A percentile compares a stretch with the other conserved stretches of the same genome.
Conservation (phyloP, 371 early-diverging fungal species). For the Actinomortierella wolfii region DNA sequence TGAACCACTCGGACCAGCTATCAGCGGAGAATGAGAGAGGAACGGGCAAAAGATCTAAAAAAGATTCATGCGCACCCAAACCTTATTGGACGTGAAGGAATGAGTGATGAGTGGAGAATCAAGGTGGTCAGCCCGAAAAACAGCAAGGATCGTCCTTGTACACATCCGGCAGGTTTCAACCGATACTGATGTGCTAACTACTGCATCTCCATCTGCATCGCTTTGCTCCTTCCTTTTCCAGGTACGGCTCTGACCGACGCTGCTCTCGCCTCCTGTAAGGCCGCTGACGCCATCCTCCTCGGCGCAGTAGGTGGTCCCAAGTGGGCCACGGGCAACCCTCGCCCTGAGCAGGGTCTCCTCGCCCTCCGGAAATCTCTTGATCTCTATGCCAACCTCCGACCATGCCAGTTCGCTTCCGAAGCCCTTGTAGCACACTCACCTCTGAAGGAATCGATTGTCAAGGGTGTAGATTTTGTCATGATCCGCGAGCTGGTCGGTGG, state of each 20-base stretch:
- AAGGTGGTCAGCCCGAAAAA: no score
- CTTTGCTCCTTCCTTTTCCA: conserved; percentile 18
- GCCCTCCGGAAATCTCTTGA: conserved; percentile 89
- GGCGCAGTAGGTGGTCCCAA: conserved; percentile 98
- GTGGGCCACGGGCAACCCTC: conserved; percentile 85
- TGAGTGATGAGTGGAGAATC: no score
- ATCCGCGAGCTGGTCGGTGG: conserved; percentile 96
- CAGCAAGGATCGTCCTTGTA: no score
- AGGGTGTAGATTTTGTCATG: conserved; percentile 89
- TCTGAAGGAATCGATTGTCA: conserved; percentile 86
- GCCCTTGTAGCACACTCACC: conserved; percentile 83
- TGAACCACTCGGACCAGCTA: no score
- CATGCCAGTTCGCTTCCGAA: conserved; percentile 91
- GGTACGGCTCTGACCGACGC: conserved; percentile 85
- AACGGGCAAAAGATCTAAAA: no score
- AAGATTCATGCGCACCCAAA: no score
- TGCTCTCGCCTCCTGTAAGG: conserved; percentile 79
- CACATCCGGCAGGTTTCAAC: no score
- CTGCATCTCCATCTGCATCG: neutral
- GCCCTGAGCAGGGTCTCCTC: conserved; percentile 95
- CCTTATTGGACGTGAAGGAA: no score
- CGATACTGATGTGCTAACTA: conserved; percentile 1
- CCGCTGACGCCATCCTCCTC: conserved; percentile 88
- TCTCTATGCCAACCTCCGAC: conserved; percentile 95
- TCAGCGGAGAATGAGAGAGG: no score